Evolutionary conservation across 2,329 filamentous ascomycete genomes (phyloP).

Genomic region (Verticillium dahliae): DNA sequence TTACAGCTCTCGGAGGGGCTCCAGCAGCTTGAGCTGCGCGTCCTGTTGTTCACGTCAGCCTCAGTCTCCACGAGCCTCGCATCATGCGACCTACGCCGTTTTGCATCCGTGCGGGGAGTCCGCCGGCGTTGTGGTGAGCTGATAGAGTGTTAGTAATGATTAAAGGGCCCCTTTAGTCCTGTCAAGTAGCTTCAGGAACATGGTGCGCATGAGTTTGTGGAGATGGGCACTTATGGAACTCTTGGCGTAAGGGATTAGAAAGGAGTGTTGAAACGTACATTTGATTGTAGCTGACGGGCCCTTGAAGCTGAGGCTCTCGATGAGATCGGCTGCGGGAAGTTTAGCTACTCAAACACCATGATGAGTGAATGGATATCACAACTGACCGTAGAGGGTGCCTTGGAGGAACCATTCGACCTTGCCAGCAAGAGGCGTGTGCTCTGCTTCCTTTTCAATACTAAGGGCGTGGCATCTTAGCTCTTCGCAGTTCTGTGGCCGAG

Average conservation of each 20-base stretch:
- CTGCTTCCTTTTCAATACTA: constrained; percentile 63
- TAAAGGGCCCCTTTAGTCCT: neutral
- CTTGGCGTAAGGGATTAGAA: too few species aligned
- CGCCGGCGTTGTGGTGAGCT: constrained; percentile 39
- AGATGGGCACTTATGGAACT: too few species aligned
- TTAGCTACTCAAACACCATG: neutral
- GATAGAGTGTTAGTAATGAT: constrained; percentile 8
- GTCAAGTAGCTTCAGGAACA: too few species aligned
- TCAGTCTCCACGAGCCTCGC: neutral
- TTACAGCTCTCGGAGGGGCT: constrained; percentile 12
- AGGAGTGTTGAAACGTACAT: constrained; percentile 9
- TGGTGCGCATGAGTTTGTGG: too few species aligned
- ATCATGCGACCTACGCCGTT: constrained; percentile 19
- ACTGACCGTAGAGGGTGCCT: constrained; percentile 57
- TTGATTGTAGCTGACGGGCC: constrained; percentile 46
- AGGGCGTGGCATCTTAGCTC: neutral
- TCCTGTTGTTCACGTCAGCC: constrained; percentile 9
- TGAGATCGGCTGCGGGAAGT: constrained; percentile 19
- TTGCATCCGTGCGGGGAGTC: constrained; percentile 26
- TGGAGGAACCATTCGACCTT: constrained; percentile 84
- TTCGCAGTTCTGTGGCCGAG: neutral
- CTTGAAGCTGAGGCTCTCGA: constrained; percentile 43
- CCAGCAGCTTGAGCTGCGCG: constrained; percentile 9
- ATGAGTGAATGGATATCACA: neutral
- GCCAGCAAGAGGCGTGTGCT: constrained; percentile 60